Base-by-base conservation (phyloP, 2,329 filamentous ascomycete genomes). In the Phaeosphaeria sp. region DNA sequence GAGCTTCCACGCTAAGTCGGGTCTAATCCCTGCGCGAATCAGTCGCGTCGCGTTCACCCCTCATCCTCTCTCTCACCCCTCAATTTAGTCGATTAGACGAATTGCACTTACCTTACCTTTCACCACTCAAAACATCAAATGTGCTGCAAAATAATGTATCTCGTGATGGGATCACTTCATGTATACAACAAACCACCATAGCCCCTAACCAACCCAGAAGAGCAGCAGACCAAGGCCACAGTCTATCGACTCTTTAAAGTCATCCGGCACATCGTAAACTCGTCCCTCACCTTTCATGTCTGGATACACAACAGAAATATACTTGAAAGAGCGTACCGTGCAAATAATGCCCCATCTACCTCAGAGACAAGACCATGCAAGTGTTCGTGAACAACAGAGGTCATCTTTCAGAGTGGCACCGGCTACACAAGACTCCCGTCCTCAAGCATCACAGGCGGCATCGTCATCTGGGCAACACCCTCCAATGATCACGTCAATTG, bases 41-140 rank as follows among this genome's bases (percentile, higher is more conserved):
- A 21, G 44, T 25, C 52, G 54, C 52, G 54, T 59, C 59, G 52
- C 53, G 54, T 47, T 57, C 22, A 54, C 41, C 23, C 42, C 27
- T 36, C 42, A 22, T 54, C 56, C 41, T 56, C 55, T 55, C 51
- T 42, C 58, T 36, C 25, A 53, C 30, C n/a, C 18, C 36, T 42
- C 36, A 42, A 9, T 27, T 27, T 27, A 27, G 25, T 27, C 25
- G 25, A 27, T 27, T 27, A 9, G 25, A 27, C 25, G 4, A 4
- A 27, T 9, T 27, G 25, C 25, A 9, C 9, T 5, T 5, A 27
- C 25, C 5, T 27, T 27, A 27, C 4, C 4, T 27, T 41, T 41
- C 36, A n/a, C n/a, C n/a, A n/a, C n/a, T n/a, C n/a, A n/a, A n/a
- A n/a, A n/a, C n/a, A 6, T 41, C 36, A 13, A 17, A 18, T 41